Evolutionary conservation across 495 filamentous ascomycete species (phyloP).

Genomic region (Mytilinidion resinicola): DNA sequence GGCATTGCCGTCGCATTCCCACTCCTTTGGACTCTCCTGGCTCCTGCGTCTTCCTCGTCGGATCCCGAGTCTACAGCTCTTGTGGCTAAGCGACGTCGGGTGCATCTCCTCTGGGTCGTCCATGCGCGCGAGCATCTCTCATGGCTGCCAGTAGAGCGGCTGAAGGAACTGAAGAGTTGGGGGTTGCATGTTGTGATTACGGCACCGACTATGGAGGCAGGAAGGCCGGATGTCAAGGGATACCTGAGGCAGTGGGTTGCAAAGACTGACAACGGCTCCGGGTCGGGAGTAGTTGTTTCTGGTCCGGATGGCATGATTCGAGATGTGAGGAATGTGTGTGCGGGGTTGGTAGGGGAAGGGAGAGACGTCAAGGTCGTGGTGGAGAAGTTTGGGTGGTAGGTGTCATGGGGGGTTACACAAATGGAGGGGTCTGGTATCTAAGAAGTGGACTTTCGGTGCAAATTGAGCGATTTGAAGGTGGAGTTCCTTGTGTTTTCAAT

Average conservation of each 20-base stretch:
- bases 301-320: conserved; percentile 52
- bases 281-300: conserved; percentile 45
- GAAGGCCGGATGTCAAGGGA: conserved; percentile 45
- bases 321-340: conserved; percentile 47
- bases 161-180: conserved; percentile 39
- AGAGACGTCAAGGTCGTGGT: conserved; percentile 28
- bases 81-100: conserved; percentile 19
- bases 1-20: conserved; percentile 57
- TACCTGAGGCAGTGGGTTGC: conserved; percentile 36
- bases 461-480: too few species aligned
- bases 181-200: conserved; percentile 49
- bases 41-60: conserved; percentile 2
- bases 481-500: too few species aligned
- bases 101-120: conserved; percentile 54
- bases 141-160: conserved; percentile 46
- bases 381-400: conserved; percentile 36
- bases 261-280: conserved; percentile 27
- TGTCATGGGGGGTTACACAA: neutral
- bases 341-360: conserved; percentile 35
- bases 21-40: conserved; percentile 38
- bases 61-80: neutral
- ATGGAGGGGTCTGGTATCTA: too few species aligned
- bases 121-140: conserved; percentile 44
- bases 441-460: too few species aligned
- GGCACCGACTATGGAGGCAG: conserved; percentile 44